phyloP scores from a whole-genome alignment of 1,284 basidiomycete genomes.

The Melampsora larici-populina region DNA sequence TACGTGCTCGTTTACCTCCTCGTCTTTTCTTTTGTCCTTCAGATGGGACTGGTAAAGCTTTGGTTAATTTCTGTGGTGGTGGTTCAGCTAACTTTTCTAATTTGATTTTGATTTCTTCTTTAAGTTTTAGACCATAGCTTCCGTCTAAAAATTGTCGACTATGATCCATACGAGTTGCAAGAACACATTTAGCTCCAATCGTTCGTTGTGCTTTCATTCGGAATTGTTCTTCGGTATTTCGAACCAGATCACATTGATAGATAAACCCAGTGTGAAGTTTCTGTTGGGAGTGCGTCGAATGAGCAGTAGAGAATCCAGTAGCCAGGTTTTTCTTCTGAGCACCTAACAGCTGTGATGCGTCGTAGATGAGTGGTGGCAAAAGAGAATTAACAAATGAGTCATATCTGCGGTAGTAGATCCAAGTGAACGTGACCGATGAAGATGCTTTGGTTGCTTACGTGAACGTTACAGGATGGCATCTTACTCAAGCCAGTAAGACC shows the following conservation, averaged over 20 bases:
- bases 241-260: constrained; percentile 84
- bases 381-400: not conserved
- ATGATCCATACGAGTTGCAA: constrained; percentile 89
- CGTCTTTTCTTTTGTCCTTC: constrained; percentile 85
- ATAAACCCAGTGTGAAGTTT: constrained; percentile 94
- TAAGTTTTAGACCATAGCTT: constrained; percentile 71
- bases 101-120: constrained; percentile 82
- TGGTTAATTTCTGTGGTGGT: constrained; percentile 86
- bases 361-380: constrained; percentile 3
- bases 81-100: constrained; percentile 90
- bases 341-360: constrained; percentile 70
- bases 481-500: constrained; percentile 85
- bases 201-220: constrained; percentile 87
- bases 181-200: constrained; percentile 81
- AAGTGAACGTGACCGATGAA: not conserved
- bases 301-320: constrained; percentile 69
- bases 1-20: constrained; percentile 91
- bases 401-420: constrained; percentile 1
- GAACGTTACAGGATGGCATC: constrained; percentile 93
- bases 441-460: constrained; percentile 61
- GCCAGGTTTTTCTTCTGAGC: constrained; percentile 79
- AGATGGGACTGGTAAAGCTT: constrained; percentile 91
- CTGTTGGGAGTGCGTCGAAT: constrained; percentile 60
- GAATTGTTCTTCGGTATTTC: constrained; percentile 82
- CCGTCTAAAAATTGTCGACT: constrained; percentile 65